Base-by-base conservation (phyloP, 2,329 filamentous ascomycete species). In the Monosporascus sp. region DNA sequence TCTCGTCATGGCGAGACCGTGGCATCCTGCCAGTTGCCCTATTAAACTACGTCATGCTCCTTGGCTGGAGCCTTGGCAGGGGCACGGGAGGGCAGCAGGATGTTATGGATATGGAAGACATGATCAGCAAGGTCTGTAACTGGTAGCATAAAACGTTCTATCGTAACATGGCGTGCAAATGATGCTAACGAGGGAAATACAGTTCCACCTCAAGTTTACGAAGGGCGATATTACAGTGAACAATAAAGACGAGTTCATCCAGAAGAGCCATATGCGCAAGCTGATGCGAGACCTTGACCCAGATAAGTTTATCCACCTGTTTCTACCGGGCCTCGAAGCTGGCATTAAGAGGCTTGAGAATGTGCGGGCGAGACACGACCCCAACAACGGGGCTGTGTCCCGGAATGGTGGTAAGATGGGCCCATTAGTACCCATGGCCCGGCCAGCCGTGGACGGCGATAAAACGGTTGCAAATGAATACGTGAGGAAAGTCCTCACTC, bases 161-260 rank as follows among this genome's bases (percentile, higher is more conserved):
- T 28, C 7, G 22, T n/a, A 8, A 17, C 22, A 14, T 31, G 14
- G 20, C 14, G 24, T 6, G 11, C 6, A 31, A 24, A 31, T n/a
- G 14, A 28, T 26, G 31, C 48, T 59, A 37, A 44, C 26, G 15
- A 22, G 5, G 2, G 31, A 47, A 46, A 20, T 17, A 5, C 44
- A 90, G 81, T 93, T 97, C 67, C 84, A 86, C 46, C 78, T 96
- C 59, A 91, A 91, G 65, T 95, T 97, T 72, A 97, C 91, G 3
- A 89, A 88, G 62, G 93, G 93, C 9, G 92, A 97, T 68, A 90
- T 92, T 7, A 87, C 88, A 15, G 89, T 97, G 18, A 85, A 88
- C 20, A 83, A 85, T 48, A 99, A 97, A 67, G 79, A 97, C 17
- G 80, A 83, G 62, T 90, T 86, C 68, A 80, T 97, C 48, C 90